phyloP scores from a whole-genome alignment of 768 basidiomycete species.

The Fomitopsis pulvina region DNA sequence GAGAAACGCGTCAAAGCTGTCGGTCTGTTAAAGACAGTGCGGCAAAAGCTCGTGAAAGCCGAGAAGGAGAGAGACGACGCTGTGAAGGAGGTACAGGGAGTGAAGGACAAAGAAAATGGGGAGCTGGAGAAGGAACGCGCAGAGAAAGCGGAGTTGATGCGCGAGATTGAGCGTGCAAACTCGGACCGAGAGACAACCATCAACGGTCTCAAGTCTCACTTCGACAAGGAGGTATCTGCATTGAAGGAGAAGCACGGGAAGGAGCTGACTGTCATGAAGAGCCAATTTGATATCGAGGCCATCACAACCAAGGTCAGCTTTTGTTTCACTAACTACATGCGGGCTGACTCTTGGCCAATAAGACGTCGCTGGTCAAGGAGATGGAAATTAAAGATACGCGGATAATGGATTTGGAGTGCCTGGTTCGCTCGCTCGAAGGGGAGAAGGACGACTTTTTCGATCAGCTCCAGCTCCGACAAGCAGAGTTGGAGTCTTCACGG shows the following conservation, averaged over 20 bases:
- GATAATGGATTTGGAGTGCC: slow-evolving; percentile 63
- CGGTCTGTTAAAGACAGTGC: slow-evolving; percentile 86
- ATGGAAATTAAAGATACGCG: slow-evolving; percentile 50
- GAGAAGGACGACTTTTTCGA: slow-evolving; percentile 85
- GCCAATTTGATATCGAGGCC: slow-evolving; percentile 73
- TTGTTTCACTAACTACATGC: background rate
- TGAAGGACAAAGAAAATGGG: slow-evolving; percentile 47
- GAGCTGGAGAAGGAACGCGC: slow-evolving; percentile 49
- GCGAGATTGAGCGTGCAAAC: slow-evolving; percentile 56
- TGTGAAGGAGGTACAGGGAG: slow-evolving; percentile 43
- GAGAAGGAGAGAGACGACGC: slow-evolving; percentile 91
- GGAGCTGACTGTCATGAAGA: slow-evolving; percentile 57
- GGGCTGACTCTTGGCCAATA: slow-evolving; percentile 9
- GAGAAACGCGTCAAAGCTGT: slow-evolving; percentile 96
- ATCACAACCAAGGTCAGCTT: slow-evolving; percentile 64
- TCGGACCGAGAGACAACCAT: slow-evolving; percentile 58
- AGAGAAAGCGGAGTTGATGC: slow-evolving; percentile 43
- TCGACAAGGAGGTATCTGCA: slow-evolving; percentile 61
- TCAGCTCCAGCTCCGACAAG: slow-evolving; percentile 80
- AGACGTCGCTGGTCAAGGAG: slow-evolving; percentile 71
- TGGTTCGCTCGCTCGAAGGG: slow-evolving; percentile 56
- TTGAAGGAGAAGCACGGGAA: slow-evolving; percentile 67
- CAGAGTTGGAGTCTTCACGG: slow-evolving; percentile 81
- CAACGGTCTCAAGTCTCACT: slow-evolving; percentile 53
- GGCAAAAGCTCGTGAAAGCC: slow-evolving; percentile 93